phyloP scores from a whole-genome alignment of 2,329 filamentous ascomycete species.

The Byssothecium circinans region DNA sequence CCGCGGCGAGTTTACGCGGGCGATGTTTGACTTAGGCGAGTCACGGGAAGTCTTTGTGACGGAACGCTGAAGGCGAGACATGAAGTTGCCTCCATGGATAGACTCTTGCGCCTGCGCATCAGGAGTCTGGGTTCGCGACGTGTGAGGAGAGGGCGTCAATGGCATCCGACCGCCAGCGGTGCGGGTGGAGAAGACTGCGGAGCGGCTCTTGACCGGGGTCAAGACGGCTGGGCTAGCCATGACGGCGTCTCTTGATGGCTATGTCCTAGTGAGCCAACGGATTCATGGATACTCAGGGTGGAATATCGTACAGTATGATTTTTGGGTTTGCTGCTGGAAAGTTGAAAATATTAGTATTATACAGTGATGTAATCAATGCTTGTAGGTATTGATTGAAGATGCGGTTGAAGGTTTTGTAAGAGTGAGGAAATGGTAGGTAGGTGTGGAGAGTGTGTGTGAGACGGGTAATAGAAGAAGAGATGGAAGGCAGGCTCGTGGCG shows the following conservation, averaged over 20 bases:
- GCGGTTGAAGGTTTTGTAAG: constrained; percentile 8
- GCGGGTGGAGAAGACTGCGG: constrained; percentile 86
- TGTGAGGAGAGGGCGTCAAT: constrained; percentile 84
- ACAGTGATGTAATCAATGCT: constrained; percentile 45
- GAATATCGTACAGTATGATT: constrained; percentile 30
- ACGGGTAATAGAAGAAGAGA: constrained; percentile 14
- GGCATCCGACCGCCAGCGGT: constrained; percentile 95
- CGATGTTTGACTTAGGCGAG: constrained; percentile 97
- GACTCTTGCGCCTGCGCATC: constrained; percentile 64
- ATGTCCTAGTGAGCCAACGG: constrained; percentile 21
- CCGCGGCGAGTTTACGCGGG: constrained; percentile 72
- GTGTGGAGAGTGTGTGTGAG: constrained; percentile 9
- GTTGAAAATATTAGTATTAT: constrained; percentile 43
- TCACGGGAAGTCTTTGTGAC: constrained; percentile 69
- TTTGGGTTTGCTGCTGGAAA: constrained; percentile 27
- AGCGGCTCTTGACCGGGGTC: constrained; percentile 93
- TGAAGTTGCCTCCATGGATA: constrained; percentile 71
- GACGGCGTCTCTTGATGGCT: constrained; percentile 38
- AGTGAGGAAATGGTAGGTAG: constrained; percentile 14
- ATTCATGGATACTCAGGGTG: constrained; percentile 1
- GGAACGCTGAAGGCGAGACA: constrained; percentile 75
- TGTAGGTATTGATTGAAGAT: constrained; percentile 42
- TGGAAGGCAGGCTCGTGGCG: constrained; percentile 23
- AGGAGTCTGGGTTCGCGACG: constrained; percentile 52
- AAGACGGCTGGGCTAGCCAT: constrained; percentile 86